Evolutionary conservation across 805 yeast species (phyloP).

Genomic region (Suhomyces canberraensis): DNA sequence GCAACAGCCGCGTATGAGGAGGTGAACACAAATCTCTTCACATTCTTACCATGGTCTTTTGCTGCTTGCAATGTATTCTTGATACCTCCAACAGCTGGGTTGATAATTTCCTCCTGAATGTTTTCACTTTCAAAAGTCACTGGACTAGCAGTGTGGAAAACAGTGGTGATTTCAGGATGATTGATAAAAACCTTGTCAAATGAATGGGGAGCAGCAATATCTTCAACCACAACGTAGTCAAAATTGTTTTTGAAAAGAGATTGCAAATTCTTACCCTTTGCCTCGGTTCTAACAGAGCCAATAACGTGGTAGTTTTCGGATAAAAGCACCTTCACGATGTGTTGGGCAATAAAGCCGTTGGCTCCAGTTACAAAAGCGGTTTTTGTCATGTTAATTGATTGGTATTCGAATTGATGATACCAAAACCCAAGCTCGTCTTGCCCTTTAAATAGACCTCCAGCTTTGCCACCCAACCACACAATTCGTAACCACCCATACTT

Average conservation of each 20-base stretch:
- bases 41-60: constrained; percentile 14
- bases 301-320: constrained; percentile 39
- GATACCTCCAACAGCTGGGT: constrained; percentile 34
- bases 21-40: constrained; percentile 21
- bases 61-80: constrained; percentile 20
- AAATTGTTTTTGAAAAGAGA: constrained; percentile 12
- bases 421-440: too few species aligned
- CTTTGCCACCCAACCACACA: too few species aligned
- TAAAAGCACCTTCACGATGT: constrained; percentile 36
- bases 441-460: too few species aligned
- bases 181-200: constrained; percentile 25
- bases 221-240: constrained; percentile 22
- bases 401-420: too few species aligned
- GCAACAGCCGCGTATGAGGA: constrained; percentile 27
- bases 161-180: constrained; percentile 24
- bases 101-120: constrained; percentile 17
- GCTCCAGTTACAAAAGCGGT: constrained; percentile 49
- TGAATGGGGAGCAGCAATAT: constrained; percentile 20
- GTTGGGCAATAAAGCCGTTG: constrained; percentile 51
- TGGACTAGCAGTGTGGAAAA: constrained; percentile 37
- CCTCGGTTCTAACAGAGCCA: constrained; percentile 43
- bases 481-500: too few species aligned
- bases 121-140: constrained; percentile 14
- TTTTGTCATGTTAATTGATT: too few species aligned
- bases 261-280: constrained; percentile 30